Base-by-base conservation (phyloP, 176 grass and related monocot species). In the Tillandsia leiboldiana region DNA sequence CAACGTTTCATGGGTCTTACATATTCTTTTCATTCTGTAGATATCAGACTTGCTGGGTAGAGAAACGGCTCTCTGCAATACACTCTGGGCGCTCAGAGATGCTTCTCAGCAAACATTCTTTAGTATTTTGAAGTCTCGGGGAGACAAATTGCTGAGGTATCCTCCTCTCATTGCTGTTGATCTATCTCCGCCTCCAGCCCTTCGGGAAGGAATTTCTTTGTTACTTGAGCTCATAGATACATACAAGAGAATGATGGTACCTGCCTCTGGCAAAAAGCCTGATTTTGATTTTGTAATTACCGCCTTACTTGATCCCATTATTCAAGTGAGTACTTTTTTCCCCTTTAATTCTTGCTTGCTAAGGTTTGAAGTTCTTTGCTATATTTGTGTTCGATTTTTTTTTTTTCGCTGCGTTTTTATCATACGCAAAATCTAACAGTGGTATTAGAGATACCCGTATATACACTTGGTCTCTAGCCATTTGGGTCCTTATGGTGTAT, bases 191-290 rank as follows among this genome's bases (percentile, higher is more conserved):
- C 77, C 94, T 13, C 76, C 94, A 78, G 89, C 89, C 53, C 77
- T 93, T 47, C 72, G 94, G 70, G 94, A 97, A 78, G 86, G 84
- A 70, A 78, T 97, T 79, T 87, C 94, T 11, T 75, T 97, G 66
- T 77, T 97, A 66, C 79, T 97, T 75, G 94, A 97, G 72, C 83
- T 97, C 59, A 90, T 97, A 66, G 82, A 83, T 81, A 97, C 88
- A 63, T 84, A 87, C 77, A 84, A 90, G 65, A 83, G 89, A 78
- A 97, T 97, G 81, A 97, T 97, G 94, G 62, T 97, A 85, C 70
- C 94, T 90, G 86, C 94, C 51, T 97, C 94, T 79, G 86, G 77
- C 56, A 86, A 88, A 78, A 85, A 86, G 81, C 70, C 78, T 69
- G 84, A 88, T 51, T 93, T 99, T 73, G 80, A 92, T 73, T 74